Conservation (phyloP, 768 basidiomycete genomes). For the Russula vinacea region DNA sequence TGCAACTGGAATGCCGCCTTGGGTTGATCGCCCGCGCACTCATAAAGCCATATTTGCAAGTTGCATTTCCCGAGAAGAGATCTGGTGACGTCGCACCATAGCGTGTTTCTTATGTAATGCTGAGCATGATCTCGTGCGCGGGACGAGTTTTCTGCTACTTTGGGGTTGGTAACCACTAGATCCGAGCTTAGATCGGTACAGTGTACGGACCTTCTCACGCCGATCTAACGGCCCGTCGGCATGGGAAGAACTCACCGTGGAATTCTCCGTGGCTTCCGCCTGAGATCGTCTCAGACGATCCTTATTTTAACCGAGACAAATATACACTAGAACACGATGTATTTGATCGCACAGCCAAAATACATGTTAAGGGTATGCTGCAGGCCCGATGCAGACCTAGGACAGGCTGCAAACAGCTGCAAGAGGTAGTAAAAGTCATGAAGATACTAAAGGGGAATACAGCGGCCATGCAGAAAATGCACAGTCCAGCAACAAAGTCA, state of each 20-base stretch:
- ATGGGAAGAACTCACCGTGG: background rate
- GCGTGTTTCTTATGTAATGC: constrained; percentile 5
- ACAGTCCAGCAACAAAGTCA: constrained; percentile 9
- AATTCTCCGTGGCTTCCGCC: constrained; percentile 22
- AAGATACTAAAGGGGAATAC: constrained; percentile 20
- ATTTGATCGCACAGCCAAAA: constrained; percentile 15
- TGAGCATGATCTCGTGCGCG: background rate
- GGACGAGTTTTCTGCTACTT: background rate
- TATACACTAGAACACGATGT: constrained; percentile 19
- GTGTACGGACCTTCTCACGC: too few species aligned
- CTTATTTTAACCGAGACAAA: constrained; percentile 22
- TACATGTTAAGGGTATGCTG: constrained; percentile 13
- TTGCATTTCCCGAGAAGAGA: background rate
- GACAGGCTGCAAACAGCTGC: constrained; percentile 6
- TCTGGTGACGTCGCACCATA: constrained; percentile 9
- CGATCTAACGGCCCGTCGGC: constrained; percentile 10
- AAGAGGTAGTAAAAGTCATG: background rate
- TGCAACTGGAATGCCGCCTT: background rate
- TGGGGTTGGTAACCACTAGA: constrained; percentile 11
- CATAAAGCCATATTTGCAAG: constrained; percentile 10
- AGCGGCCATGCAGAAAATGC: constrained; percentile 17
- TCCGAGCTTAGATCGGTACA: constrained; percentile 19
- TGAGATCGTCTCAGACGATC: constrained; percentile 14
- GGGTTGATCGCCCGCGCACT: constrained; percentile 11
- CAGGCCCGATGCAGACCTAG: constrained; percentile 8